These are phyloP conservation scores for Punica granatum DNA, from an alignment of 345 rosid species.

Conservation along the genomic window DNA sequence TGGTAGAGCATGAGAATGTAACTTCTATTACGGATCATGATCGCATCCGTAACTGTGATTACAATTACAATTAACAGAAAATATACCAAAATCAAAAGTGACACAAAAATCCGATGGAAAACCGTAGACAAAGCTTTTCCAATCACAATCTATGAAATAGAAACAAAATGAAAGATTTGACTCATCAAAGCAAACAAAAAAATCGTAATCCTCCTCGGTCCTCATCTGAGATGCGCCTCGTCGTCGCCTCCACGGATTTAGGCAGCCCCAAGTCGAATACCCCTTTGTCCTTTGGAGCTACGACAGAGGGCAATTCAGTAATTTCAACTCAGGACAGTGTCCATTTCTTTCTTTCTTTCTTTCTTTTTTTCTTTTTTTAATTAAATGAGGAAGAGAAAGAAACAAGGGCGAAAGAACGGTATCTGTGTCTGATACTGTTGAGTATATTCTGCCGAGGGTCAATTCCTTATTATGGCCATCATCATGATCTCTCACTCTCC, in stretches of 20 bases:
- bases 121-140: neutral
- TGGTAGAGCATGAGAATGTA: no score
- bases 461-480: slow-evolving; percentile 8
- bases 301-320: neutral
- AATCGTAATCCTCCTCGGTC: neutral
- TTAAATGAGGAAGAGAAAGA: neutral
- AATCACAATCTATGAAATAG: neutral
- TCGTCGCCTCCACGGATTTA: no score
- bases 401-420: neutral
- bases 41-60: no score
- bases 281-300: neutral
- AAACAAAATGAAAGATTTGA: neutral
- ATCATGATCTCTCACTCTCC: slow-evolving; percentile 6
- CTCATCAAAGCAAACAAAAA: neutral
- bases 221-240: no score
- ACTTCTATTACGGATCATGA: no score
- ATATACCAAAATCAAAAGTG: no score
- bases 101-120: no score
- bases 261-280: no score
- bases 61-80: no score
- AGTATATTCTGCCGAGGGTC: slow-evolving; percentile 31
- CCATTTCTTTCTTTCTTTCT: no score
- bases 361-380: no score
- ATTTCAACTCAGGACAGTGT: neutral
- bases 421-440: slow-evolving; percentile 33